A percentile compares a stretch with the other conserved stretches of the same genome.
phyloP scores from a whole-genome alignment of 805 yeast species.

The Ogataea parapolymorpha region DNA sequence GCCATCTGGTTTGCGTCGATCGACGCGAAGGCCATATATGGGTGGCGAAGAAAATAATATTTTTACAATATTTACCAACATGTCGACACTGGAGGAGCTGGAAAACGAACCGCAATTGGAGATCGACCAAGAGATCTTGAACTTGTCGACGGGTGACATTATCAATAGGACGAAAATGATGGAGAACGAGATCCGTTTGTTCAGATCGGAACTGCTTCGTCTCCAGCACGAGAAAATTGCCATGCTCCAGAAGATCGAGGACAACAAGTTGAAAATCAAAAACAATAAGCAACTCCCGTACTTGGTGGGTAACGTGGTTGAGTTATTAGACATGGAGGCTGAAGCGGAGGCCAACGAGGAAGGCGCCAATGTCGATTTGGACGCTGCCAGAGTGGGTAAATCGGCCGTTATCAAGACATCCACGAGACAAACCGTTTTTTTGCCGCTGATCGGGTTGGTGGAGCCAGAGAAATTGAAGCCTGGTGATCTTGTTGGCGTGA shows the following conservation, averaged over 20 bases:
- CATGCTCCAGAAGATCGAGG: conserved; percentile 91
- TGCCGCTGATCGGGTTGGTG: conserved; percentile 94
- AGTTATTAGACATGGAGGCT: conserved; percentile 81
- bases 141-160: conserved; percentile 76
- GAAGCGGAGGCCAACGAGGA: conserved; percentile 81
- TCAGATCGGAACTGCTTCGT: conserved; percentile 88
- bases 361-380: conserved; percentile 93
- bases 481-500: conserved; percentile 96
- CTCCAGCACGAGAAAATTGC: conserved; percentile 88
- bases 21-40: conserved; percentile 11
- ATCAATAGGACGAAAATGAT: conserved; percentile 80
- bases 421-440: conserved; percentile 93
- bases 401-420: conserved; percentile 98
- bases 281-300: conserved; percentile 95
- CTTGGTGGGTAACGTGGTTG: conserved; percentile 94
- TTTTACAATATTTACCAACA: conserved; percentile 25
- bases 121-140: conserved; percentile 78
- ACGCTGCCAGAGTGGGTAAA: conserved; percentile 86
- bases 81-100: conserved; percentile 85
- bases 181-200: conserved; percentile 93
- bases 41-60: conserved; percentile 11
- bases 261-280: conserved; percentile 92
- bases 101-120: conserved; percentile 56
- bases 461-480: conserved; percentile 91
- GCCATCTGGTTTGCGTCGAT: background rate